These are phyloP conservation scores for Ramalina intermedia DNA, from an alignment of 495 filamentous ascomycete species.

Conservation along the genomic window DNA sequence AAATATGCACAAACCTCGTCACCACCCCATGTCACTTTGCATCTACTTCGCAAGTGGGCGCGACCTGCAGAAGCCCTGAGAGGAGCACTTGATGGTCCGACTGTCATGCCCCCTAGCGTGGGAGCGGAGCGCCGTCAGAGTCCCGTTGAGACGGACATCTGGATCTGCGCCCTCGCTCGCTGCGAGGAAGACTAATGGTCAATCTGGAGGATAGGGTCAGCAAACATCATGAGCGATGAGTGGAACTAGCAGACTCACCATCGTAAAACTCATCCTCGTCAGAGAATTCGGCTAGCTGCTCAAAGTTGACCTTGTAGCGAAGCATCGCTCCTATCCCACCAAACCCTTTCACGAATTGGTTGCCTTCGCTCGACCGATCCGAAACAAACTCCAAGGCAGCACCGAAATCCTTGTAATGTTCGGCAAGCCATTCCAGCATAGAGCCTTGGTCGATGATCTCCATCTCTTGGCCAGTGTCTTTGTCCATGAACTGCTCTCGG, in stretches of 20 bases:
- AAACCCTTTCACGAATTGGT: conserved; percentile 99
- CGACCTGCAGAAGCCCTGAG: not conserved
- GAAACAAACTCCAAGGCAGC: conserved; percentile 96
- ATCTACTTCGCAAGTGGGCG: conserved; percentile 1
- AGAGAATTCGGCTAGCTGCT: conserved; percentile 85
- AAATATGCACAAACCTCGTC: too few species aligned
- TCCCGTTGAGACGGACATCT: conserved; percentile 49
- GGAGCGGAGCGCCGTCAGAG: conserved; percentile 44
- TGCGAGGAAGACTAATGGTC: conserved; percentile 86
- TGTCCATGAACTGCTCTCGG: conserved; percentile 81
- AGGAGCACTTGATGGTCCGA: not conserved
- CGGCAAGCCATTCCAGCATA: conserved; percentile 97
- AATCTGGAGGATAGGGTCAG: conserved; percentile 45
- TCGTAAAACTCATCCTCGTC: conserved; percentile 99
- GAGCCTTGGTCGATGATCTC: conserved; percentile 70
- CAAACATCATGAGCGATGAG: conserved; percentile 1
- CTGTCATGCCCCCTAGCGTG: not conserved
- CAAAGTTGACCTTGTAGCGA: conserved; percentile 99
- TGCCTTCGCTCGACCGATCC: conserved; percentile 89
- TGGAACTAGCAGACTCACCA: conserved; percentile 34
- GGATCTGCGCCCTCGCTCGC: conserved; percentile 70
- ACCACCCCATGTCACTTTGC: too few species aligned
- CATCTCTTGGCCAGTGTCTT: conserved; percentile 92
- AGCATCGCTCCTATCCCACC: conserved; percentile 95
- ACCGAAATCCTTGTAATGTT: conserved; percentile 94